Conservation (phyloP, 225 moss, liverwort and hornwort genomes). For the Sphagnum tenellum region DNA sequence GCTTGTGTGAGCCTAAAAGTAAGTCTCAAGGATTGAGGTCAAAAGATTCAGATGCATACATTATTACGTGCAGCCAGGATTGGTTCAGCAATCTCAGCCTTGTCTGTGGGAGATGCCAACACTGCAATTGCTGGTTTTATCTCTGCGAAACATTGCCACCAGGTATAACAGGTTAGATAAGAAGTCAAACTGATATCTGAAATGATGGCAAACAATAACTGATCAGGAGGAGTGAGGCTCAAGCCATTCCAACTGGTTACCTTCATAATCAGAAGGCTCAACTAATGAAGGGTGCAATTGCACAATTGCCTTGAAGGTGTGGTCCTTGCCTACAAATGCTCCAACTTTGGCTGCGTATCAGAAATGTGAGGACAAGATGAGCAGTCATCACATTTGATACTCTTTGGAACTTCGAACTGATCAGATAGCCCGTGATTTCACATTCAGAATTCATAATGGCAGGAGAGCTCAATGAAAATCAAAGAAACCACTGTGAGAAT, state of each 20-base stretch:
- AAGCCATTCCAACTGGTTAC: background rate
- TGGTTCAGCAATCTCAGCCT: background rate
- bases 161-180: too few species aligned
- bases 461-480: background rate
- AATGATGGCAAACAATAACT: background rate
- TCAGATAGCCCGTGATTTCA: background rate
- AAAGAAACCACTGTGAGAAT: too few species aligned
- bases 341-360: background rate
- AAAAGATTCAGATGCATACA: background rate
- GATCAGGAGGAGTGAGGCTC: background rate
- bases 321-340: constrained; percentile 1
- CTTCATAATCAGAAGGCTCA: constrained; percentile 6
- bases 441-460: background rate
- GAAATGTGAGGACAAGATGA: too few species aligned
- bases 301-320: background rate
- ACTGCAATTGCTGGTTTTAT: background rate
- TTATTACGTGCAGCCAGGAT: constrained; percentile 1
- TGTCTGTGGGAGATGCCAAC: background rate
- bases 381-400: too few species aligned
- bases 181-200: too few species aligned
- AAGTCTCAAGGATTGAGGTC: too few species aligned
- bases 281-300: background rate
- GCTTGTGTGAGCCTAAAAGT: too few species aligned
- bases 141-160: background rate
- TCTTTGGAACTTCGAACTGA: background rate